Evolutionary conservation across 805 yeast species (phyloP).

Genomic region (Millerago galiae): DNA sequence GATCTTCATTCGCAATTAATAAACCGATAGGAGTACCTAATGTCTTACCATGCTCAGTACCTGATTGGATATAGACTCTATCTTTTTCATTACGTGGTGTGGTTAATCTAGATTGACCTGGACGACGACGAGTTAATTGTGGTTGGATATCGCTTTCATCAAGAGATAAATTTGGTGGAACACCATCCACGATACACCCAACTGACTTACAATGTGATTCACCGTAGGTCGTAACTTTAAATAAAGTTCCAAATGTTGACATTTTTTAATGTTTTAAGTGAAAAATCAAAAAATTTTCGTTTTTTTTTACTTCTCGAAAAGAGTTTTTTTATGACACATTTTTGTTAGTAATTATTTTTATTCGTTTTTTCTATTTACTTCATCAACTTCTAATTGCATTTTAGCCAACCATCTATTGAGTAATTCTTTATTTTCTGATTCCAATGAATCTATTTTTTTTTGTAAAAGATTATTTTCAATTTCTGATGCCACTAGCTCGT

Average conservation of each 20-base stretch:
- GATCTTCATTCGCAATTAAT: conserved; percentile 91
- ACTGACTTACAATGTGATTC: conserved; percentile 97
- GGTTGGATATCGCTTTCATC: conserved; percentile 85
- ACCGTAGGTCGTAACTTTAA: conserved; percentile 89
- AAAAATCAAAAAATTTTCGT: conserved; percentile 1
- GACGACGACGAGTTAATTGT: conserved; percentile 93
- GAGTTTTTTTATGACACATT: neutral
- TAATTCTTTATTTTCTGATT: conserved; percentile 42
- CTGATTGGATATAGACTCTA: conserved; percentile 86
- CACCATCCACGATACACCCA: conserved; percentile 97
- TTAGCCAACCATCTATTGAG: conserved; percentile 55
- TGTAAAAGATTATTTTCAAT: conserved; percentile 44
- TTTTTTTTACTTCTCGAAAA: neutral
- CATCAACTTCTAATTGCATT: conserved; percentile 54
- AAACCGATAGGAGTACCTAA: conserved; percentile 94
- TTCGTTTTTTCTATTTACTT: conserved; percentile 31
- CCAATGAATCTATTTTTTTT: conserved; percentile 30
- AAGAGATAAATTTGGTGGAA: conserved; percentile 88
- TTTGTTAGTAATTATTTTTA: neutral
- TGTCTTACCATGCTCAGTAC: conserved; percentile 85
- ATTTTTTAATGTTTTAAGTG: conserved; percentile 27
- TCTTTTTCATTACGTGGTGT: conserved; percentile 98
- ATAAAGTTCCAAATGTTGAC: conserved; percentile 66
- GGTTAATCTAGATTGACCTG: conserved; percentile 88
- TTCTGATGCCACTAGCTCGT: conserved; percentile 55